Evolutionary conservation across 192 early-diverging fungal genomes (phyloP), one percentile per base, ranked within the genome.

Genomic region (Backusella psychrophila): DNA sequence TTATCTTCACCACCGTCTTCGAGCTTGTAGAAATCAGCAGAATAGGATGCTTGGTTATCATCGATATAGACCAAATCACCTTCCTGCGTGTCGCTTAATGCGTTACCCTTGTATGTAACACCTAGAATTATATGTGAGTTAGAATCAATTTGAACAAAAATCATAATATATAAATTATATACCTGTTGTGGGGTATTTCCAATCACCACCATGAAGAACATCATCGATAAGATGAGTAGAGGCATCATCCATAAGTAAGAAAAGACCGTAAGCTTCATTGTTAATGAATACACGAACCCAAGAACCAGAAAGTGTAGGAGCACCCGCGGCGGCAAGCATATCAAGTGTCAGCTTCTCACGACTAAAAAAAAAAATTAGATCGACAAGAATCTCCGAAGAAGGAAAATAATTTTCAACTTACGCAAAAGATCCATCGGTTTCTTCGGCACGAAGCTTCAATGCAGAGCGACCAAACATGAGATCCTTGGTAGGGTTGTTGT

Each of bases 231-330:
- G 41, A 33, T 75, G 73, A 35, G 69, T 75, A 31, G 73, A 70
- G 35, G 53, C 53, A 71, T 86, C 85, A 41, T 86, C 85, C 66
- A 84, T 83, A 79, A 86, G 77, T 65, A 86, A 71, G 71, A 72
- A 86, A 26, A 86, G 77, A 73, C 85, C 85, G 39, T 79, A 84
- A 38, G 78, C 59, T 33, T 77, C 79, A 66, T 78, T 82, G 71
- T 86, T 86, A 65, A 86, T 78, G 42, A 76, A 86, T 0, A 86
- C 75, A 79, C 85, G 82, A 36, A 81, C 81, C 76, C 82, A 86
- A 21, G 77, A 75, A 34, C 77, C 77, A 63, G 83, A 83, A 26
- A 84, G 85, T 0, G 85, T 76, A 26, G 83, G 77, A 46, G 77
- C 81, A 73, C 85, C 85, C 23, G 83, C 71, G 44, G 85, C 79